Evolutionary conservation across 1,139 yeast genomes (phyloP).

Genomic region (Yamadazyma mexicana): DNA sequence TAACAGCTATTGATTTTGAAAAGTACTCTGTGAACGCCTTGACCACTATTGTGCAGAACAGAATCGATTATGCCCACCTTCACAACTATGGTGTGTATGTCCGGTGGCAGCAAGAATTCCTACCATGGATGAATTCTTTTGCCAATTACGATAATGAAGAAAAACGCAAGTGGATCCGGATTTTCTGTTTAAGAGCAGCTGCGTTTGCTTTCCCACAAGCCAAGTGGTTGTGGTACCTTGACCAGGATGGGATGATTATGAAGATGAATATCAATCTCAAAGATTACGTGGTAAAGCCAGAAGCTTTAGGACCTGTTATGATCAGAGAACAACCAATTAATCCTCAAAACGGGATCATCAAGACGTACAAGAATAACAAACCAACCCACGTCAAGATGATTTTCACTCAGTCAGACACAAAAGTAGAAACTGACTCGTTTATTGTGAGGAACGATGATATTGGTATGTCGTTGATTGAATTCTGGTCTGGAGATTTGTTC

Average conservation of each 20-base stretch:
- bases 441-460: slow-evolving; percentile 62
- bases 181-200: slow-evolving; percentile 70
- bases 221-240: slow-evolving; percentile 82
- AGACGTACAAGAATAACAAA: slow-evolving; percentile 63
- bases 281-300: slow-evolving; percentile 56
- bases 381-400: slow-evolving; percentile 57
- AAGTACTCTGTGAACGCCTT: slow-evolving; percentile 60
- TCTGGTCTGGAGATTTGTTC: slow-evolving; percentile 72
- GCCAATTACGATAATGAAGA: slow-evolving; percentile 34
- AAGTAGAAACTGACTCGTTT: slow-evolving; percentile 67
- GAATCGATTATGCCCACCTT: slow-evolving; percentile 75
- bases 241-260: slow-evolving; percentile 73
- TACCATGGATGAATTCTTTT: slow-evolving; percentile 53
- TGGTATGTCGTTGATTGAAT: slow-evolving; percentile 68
- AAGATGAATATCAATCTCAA: slow-evolving; percentile 57
- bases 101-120: slow-evolving; percentile 81
- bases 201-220: slow-evolving; percentile 85
- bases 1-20: slow-evolving; percentile 79
- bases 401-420: slow-evolving; percentile 62
- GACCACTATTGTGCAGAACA: slow-evolving; percentile 70
- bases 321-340: slow-evolving; percentile 67
- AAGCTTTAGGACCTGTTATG: slow-evolving; percentile 57
- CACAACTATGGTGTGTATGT: slow-evolving; percentile 78
- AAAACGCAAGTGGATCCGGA: slow-evolving; percentile 57
- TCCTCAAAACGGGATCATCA: slow-evolving; percentile 67